Base-by-base conservation (phyloP, 768 basidiomycete genomes). In the Agaricus subrufescens region DNA sequence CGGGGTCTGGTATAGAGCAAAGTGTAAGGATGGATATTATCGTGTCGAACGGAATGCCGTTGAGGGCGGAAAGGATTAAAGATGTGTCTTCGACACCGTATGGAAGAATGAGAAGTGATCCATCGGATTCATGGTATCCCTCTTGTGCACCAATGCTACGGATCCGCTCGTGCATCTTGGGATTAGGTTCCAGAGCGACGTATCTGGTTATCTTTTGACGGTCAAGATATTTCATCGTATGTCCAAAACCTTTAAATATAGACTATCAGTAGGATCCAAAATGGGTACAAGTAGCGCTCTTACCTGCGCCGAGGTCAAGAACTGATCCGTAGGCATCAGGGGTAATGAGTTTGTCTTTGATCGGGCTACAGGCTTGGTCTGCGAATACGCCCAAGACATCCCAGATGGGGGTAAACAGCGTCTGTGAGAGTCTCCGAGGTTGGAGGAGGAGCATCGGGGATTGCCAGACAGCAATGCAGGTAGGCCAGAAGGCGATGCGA, bases 141-240 rank as follows among this genome's bases (percentile, higher is more conserved):
- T 73, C 77, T 2, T 67, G 64, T 27, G 69, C 65, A 3, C 87
- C 88, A 3, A 66, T 64, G 1, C 62, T 65, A 26, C 82, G 77
- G 38, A 91, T 78, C 15, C 73, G 64, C 4, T 70, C 54, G 63
- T 90, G 86, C 87, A 89, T 87, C 52, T 71, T 67, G 4, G 59
- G 52, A 61, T 89, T 91, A 5, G 89, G 89, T 62, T 91, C 89
- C 4, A 91, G 66, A 1, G 87, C 89, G 47, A 90, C 71, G 60
- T 91, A 90, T 64, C 74, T 81, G 1, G 80, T 77, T 19, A 90
- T 84, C 29, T 69, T 71, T 1, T 62, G 58, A 30, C 65, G 71
- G 54, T 87, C 78, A 25, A 92, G 77, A 61, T 91, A 90, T 30
- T 72, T 73, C 11, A 77, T 69, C 0, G 79, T 81, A 62, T 88